Base-by-base conservation (phyloP, 2,329 filamentous ascomycete species). In the Delphinella strobiligena region DNA sequence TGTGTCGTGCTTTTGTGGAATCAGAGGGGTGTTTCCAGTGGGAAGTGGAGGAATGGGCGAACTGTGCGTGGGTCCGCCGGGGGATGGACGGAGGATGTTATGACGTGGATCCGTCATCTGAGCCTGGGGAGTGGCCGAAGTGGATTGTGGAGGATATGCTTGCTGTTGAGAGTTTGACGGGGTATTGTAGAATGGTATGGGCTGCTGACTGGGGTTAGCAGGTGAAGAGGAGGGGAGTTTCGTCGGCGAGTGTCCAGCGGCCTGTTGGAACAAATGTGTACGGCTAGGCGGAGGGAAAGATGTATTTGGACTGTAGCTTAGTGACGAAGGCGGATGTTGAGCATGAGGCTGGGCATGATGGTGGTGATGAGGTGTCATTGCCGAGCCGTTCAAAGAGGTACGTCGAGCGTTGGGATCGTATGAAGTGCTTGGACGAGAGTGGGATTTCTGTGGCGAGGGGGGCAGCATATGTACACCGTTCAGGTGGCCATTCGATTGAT, bases 151-250 rank as follows among this genome's bases (percentile, higher is more conserved):
- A 11, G 38, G 24, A 18, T 22, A 27, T 7, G 32, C 29, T 7
- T 33, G 36, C 12, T 18, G 36, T 38, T 35, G 40, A 37, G 10
- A 15, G n/a, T 34, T 42, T 30, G 12, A 36, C 37, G 19, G 38
- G 16, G 34, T 34, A n/a, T 27, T 35, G 34, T 19, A 15, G 38
- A 15, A 22, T 36, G n/a, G 22, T 27, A 27, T 27, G 41, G 24
- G n/a, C n/a, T n/a, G n/a, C n/a, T 12, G 42, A 17, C 18, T 16
- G 17, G 7, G 22, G 19, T 31, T 45, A 7, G 45, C 34, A 2
- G 47, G 47, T 3, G 55, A 55, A 12, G 54, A 56, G 4, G 50
- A 52, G 16, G 34, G 34, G 31, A 42, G 45, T 32, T 59, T 59
- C 1, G 51, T 44, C 1, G 55, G 55, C 3, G 55, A 58, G 24